Base-by-base conservation (phyloP, 2,329 filamentous ascomycete species). In the Gremmenia infestans region DNA sequence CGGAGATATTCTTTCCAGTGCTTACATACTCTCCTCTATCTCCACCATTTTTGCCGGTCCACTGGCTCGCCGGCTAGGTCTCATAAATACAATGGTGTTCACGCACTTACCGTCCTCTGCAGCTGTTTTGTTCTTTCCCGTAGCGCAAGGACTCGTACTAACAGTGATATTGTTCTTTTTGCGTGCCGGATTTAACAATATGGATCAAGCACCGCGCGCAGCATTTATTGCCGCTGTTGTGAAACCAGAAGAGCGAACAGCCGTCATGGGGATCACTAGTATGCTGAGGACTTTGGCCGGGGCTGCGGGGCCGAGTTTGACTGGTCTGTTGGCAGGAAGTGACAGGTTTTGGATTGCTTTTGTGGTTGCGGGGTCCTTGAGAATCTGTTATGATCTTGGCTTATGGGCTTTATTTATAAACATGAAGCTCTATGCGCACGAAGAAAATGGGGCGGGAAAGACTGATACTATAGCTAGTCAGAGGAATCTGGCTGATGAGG, bases 31-130 rank as follows among this genome's bases (percentile, higher is more conserved):
- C 6, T 82, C 82, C 58, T 78, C 80, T 59, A 72, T 73, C 39
- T 78, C 79, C 0, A 79, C 75, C 55, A 71, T 81, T 40, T 73
- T 82, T 17, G 72, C 78, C 1, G 76, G 76, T 0, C 61, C 81
- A 74, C 1, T 80, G 73, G 61, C 68, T 78, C 37, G 73, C 74
- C 1, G 78, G 76, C 2, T 76, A 12, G 81, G 81, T 3, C 80
- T 90, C 17, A 79, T 89, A 45, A 63, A 82, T 73, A 88, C 86
- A 0, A 89, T 90, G 86, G 85, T 88, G 4, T 87, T 88, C 66
- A 88, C 86, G 0, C 86, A 89, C 63, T 73, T 90, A 0, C 87
- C 87, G 0, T 88, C 85, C 0, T 62, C 72, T 9, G 55, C 60
- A 11, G 78, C 86, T 2, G 72, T 89, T 28, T 85, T 85, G 55